A percentile compares a stretch with the other conserved stretches of the same genome.
Conservation (phyloP, 257 asterid species). For the Schizonepeta tenuifolia region DNA sequence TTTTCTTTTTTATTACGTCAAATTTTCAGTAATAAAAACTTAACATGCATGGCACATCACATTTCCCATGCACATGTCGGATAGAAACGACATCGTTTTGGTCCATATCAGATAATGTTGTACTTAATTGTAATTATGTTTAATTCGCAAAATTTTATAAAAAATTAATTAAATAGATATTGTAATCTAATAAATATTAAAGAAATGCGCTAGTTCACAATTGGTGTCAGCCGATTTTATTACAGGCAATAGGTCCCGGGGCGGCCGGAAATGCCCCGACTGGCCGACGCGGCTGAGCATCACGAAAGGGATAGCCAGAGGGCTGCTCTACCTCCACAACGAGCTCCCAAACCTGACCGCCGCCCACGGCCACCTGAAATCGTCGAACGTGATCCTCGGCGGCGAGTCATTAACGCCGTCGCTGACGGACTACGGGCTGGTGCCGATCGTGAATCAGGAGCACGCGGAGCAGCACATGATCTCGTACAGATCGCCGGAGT, state of each 20-base stretch:
- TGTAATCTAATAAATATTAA: too few relatives aligned
- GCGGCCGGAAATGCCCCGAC: slow-evolving; percentile 50
- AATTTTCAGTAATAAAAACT: too few relatives aligned
- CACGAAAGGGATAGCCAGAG: slow-evolving; percentile 73
- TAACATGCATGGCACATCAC: too few relatives aligned
- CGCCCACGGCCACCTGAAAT: slow-evolving; percentile 91
- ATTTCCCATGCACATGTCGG: too few relatives aligned
- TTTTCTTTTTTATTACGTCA: too few relatives aligned
- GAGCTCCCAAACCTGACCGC: slow-evolving; percentile 84
- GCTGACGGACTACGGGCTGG: slow-evolving; percentile 77
- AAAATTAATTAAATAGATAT: too few relatives aligned
- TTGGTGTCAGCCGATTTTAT: background rate
- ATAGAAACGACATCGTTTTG: too few relatives aligned
- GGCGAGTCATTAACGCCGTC: slow-evolving; percentile 45
- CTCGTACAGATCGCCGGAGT: slow-evolving; percentile 86
- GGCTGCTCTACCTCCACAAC: slow-evolving; percentile 67
- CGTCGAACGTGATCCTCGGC: slow-evolving; percentile 84
- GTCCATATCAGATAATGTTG: too few relatives aligned
- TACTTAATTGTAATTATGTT: too few relatives aligned
- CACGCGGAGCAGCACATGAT: slow-evolving; percentile 80
- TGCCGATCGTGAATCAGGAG: slow-evolving; percentile 76
- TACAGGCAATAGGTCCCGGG: slow-evolving; percentile 58
- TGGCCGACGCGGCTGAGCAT: slow-evolving; percentile 81
- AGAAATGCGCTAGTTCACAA: too few relatives aligned
- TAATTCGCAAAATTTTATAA: too few relatives aligned